These are phyloP conservation scores for Spizellomyces punctatus DNA, from an alignment of 192 early-diverging fungal genomes.

Conservation along the genomic window DNA sequence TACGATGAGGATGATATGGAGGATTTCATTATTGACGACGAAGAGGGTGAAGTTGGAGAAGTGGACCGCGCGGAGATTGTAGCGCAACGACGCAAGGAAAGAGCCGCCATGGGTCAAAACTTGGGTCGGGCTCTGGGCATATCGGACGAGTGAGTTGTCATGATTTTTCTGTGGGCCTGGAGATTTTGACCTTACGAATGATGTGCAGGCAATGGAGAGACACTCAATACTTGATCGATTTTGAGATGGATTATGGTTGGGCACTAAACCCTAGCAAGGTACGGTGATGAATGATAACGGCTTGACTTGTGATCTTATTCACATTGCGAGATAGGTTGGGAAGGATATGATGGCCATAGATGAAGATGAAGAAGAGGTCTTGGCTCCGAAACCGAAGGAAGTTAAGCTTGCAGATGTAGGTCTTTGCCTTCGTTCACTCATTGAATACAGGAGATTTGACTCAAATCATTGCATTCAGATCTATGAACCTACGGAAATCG, in stretches of 20 bases:
- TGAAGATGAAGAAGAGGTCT: constrained; percentile 61
- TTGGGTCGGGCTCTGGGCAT: constrained; percentile 56
- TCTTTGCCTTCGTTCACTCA: not conserved
- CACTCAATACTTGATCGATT: constrained; percentile 90
- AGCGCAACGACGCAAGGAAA: constrained; percentile 45
- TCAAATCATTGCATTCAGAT: constrained; percentile 28
- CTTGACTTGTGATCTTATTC: constrained; percentile 13
- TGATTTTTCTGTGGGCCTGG: too few relatives aligned
- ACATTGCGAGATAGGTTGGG: constrained; percentile 3
- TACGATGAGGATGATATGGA: constrained; percentile 56
- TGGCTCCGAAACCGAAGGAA: constrained; percentile 30
- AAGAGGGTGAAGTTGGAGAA: constrained; percentile 52
- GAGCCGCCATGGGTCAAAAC: constrained; percentile 44
- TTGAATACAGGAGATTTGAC: not conserved
- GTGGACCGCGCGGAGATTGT: constrained; percentile 38
- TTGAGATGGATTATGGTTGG: constrained; percentile 86
- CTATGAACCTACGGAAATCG: constrained; percentile 85
- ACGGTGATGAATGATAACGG: constrained; percentile 32
- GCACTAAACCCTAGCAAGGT: constrained; percentile 55
- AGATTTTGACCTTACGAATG: not conserved
- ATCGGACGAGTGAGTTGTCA: constrained; percentile 41
- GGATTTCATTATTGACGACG: constrained; percentile 54
- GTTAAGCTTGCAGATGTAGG: constrained; percentile 45
- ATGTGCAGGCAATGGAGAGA: constrained; percentile 57
- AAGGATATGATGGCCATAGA: constrained; percentile 45